These are phyloP conservation scores for Ganoderma boninense DNA, from an alignment of 1,284 basidiomycete species.

Conservation along the genomic window DNA sequence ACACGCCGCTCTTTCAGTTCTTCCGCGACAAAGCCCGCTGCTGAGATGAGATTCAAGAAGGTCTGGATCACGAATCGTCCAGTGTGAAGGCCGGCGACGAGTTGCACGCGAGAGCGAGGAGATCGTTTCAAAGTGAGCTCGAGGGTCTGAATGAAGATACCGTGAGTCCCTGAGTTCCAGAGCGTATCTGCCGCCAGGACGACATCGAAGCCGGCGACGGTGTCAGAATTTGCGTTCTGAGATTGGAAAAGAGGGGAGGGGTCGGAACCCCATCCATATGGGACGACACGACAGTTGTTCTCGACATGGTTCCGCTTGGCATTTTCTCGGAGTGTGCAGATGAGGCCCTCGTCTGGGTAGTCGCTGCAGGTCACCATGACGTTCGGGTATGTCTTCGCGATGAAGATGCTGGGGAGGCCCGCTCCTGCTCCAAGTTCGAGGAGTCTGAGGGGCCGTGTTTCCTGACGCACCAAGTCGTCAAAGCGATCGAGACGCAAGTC, in stretches of 20 bases:
- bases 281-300: conserved; percentile 53
- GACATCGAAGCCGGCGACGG: conserved; percentile 58
- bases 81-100: conserved; percentile 78
- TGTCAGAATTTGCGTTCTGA: not conserved
- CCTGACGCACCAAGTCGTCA: conserved; percentile 21
- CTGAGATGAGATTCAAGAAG: conserved; percentile 54
- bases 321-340: conserved; percentile 65
- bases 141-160: conserved; percentile 60
- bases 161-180: conserved; percentile 73
- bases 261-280: conserved; percentile 73
- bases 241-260: conserved; percentile 43
- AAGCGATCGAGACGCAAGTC: conserved; percentile 49
- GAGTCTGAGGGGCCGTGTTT: conserved; percentile 47
- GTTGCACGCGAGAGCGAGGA: conserved; percentile 56
- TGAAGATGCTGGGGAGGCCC: conserved; percentile 73
- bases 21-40: conserved; percentile 56
- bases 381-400: conserved; percentile 56
- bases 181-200: conserved; percentile 78
- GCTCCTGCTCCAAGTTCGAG: conserved; percentile 79
- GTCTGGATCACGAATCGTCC: conserved; percentile 73
- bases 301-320: conserved; percentile 57
- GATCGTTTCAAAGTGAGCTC: conserved; percentile 53
- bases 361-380: conserved; percentile 65
- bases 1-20: conserved; percentile 58
- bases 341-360: conserved; percentile 74